Conservation (phyloP, 208 protist species). For the Blastocrithidia nonstop region DNA sequence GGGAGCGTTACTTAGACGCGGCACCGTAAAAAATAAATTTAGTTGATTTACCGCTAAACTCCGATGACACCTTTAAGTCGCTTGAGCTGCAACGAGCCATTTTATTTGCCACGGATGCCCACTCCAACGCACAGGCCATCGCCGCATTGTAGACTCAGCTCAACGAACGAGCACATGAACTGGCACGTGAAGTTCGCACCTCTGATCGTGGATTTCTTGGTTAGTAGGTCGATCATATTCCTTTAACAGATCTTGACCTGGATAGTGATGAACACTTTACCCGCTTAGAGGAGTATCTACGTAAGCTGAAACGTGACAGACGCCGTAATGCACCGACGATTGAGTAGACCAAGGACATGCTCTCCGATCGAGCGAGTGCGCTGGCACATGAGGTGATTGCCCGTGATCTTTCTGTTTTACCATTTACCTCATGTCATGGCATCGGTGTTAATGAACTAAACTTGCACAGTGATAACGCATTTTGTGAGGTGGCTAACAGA, state of each 20-base stretch:
- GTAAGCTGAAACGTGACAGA: slow-evolving; percentile 50
- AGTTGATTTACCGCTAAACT: slow-evolving; percentile 35
- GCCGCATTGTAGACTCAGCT: slow-evolving; percentile 38
- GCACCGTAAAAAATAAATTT: slow-evolving; percentile 38
- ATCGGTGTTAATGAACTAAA: slow-evolving; percentile 56
- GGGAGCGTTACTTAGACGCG: slow-evolving; percentile 49
- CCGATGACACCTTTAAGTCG: slow-evolving; percentile 27
- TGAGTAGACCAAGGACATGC: slow-evolving; percentile 39
- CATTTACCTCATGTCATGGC: slow-evolving; percentile 27
- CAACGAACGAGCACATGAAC: slow-evolving; percentile 51
- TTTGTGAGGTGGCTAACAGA: slow-evolving; percentile 42
- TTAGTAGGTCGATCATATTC: slow-evolving; percentile 50
- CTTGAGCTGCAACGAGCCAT: slow-evolving; percentile 59
- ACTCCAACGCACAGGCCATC: slow-evolving; percentile 14
- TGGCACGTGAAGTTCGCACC: slow-evolving; percentile 27
- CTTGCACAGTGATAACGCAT: slow-evolving; percentile 46
- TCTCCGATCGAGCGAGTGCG: slow-evolving; percentile 58
- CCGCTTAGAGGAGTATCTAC: slow-evolving; percentile 36
- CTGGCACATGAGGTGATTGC: slow-evolving; percentile 38
- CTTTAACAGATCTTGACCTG: slow-evolving; percentile 32
- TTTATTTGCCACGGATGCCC: slow-evolving; percentile 30
- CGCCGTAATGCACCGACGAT: slow-evolving; percentile 35
- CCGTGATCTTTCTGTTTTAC: slow-evolving; percentile 40
- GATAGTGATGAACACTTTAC: slow-evolving; percentile 39
- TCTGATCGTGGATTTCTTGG: slow-evolving; percentile 52